Evolutionary conservation across 192 early-diverging fungal genomes (phyloP).

Genomic region (Backusella morwellensis): DNA sequence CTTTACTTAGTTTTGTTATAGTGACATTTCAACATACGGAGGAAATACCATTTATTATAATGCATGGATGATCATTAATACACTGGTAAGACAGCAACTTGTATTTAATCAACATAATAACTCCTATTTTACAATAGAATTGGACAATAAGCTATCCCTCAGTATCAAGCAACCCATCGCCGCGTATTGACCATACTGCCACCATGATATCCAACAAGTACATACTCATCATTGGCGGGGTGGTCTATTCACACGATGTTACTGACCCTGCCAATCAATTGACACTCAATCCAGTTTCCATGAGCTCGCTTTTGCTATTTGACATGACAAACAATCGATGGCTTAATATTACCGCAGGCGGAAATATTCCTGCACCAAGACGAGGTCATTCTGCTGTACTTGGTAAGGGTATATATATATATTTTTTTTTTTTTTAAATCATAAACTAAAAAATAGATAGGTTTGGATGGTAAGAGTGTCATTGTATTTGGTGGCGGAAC

Average conservation of each 20-base stretch:
- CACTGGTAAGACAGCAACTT: not conserved
- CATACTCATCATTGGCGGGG: conserved; percentile 28
- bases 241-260: conserved; percentile 27
- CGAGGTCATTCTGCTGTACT: conserved; percentile 31
- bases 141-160: conserved; percentile 22
- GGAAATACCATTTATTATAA: conserved; percentile 17
- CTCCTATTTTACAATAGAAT: not conserved
- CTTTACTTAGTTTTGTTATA: not conserved
- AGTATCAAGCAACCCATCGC: conserved; percentile 10
- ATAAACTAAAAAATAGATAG: not conserved
- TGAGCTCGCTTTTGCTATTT: conserved; percentile 22
- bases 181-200: conserved; percentile 31
- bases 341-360: conserved; percentile 29
- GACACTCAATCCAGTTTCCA: conserved; percentile 25
- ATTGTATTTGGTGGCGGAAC: conserved; percentile 30
- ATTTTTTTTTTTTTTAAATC: too few relatives aligned
- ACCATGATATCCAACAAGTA: conserved; percentile 23
- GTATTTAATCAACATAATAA: not conserved
- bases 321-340: conserved; percentile 19
- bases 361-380: conserved; percentile 33
- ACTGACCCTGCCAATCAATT: conserved; percentile 25
- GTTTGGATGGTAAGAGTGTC: conserved; percentile 13
- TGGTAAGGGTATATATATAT: not conserved
- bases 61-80: conserved; percentile 20
- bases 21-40: conserved; percentile 15